phyloP scores from a whole-genome alignment of 1,284 basidiomycete species.

The Cryptococcus hybrid region DNA sequence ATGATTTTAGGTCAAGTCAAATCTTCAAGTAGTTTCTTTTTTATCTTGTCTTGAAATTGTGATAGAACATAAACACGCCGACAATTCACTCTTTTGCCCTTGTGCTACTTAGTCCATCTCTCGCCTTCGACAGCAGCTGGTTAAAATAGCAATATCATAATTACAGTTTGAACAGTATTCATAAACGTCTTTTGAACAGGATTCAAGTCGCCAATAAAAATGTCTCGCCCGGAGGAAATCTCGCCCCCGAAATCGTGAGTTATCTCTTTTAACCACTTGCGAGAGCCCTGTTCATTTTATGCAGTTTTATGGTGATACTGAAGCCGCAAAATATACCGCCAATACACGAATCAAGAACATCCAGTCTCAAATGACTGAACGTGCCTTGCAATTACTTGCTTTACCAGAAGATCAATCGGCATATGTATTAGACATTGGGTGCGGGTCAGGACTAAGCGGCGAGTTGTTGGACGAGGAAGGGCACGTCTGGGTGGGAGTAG shows the following conservation, averaged over 20 bases:
- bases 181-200: too few species aligned
- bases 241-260: conserved; percentile 95
- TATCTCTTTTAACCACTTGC: background rate
- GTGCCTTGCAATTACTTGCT: conserved; percentile 87
- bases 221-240: conserved; percentile 94
- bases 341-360: conserved; percentile 96
- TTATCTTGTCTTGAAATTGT: too few species aligned
- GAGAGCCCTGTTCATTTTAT: background rate
- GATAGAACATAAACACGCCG: too few species aligned
- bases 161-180: too few species aligned
- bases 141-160: too few species aligned
- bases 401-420: conserved; percentile 71
- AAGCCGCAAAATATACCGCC: conserved; percentile 95
- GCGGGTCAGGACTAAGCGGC: conserved; percentile 96
- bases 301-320: conserved; percentile 94
- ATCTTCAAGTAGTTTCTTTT: too few species aligned
- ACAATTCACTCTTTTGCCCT: too few species aligned
- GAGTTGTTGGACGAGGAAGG: conserved; percentile 96
- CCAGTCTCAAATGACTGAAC: conserved; percentile 96
- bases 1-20: too few species aligned
- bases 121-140: too few species aligned
- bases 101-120: too few species aligned
- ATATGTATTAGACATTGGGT: conserved; percentile 93
- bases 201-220: conserved; percentile 52
- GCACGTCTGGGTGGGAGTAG: conserved; percentile 90